Evolutionary conservation across 23 red algal genomes (phyloP).

Genomic region (Gracilaria vermiculophylla): DNA sequence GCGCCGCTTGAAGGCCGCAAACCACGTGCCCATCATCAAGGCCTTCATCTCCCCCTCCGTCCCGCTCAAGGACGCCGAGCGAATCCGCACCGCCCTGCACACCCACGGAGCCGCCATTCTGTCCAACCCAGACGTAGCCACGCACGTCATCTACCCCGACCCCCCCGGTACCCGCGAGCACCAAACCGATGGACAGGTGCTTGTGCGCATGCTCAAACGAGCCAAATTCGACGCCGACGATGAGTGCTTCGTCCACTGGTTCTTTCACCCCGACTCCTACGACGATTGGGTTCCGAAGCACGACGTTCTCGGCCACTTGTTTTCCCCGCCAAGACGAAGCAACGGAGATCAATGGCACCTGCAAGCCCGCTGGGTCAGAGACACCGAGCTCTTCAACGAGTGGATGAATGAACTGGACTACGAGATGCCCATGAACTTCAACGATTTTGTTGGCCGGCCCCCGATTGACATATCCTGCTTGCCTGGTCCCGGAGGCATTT

Average conservation of each 20-base stretch:
- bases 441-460: constrained; percentile 39
- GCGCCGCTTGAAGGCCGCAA: background rate
- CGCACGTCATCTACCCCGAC: constrained; percentile 89
- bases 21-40: constrained; percentile 7
- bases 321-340: constrained; percentile 1
- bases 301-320: constrained; percentile 62
- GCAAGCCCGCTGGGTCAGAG: constrained; percentile 70
- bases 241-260: constrained; percentile 69
- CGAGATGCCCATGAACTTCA: constrained; percentile 65
- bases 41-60: constrained; percentile 37
- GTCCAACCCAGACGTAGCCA: constrained; percentile 70
- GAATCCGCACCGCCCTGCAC: constrained; percentile 16
- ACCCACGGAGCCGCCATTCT: constrained; percentile 77
- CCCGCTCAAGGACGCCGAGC: constrained; percentile 10
- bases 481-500: background rate
- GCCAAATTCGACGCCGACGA: background rate
- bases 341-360: constrained; percentile 73
- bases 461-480: constrained; percentile 5
- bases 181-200: constrained; percentile 70
- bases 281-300: constrained; percentile 82
- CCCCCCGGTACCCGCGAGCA: constrained; percentile 56
- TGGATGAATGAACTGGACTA: constrained; percentile 96
- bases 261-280: constrained; percentile 92
- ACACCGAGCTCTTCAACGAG: constrained; percentile 79
- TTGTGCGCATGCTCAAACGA: constrained; percentile 57